phyloP scores from a whole-genome alignment of 345 rosid genomes.

The Populus deltoides region DNA sequence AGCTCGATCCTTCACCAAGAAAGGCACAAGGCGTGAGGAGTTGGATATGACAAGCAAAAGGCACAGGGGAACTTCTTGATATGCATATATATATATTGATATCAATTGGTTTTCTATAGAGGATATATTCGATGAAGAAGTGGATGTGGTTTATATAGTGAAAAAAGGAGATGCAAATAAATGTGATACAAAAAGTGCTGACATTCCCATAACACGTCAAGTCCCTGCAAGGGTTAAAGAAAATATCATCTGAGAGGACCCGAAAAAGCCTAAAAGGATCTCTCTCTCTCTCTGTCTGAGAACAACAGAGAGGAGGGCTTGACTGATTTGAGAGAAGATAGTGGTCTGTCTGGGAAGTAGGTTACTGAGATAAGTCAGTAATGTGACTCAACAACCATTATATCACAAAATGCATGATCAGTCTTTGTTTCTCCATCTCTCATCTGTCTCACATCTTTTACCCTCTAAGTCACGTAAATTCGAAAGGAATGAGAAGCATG shows the following conservation, averaged over 20 bases:
- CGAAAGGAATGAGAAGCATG: slow-evolving; percentile 26
- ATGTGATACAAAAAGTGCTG: slow-evolving; percentile 22
- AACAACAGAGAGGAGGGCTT: neutral
- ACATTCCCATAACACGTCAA: slow-evolving; percentile 34
- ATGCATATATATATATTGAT: neutral
- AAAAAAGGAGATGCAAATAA: slow-evolving; percentile 15
- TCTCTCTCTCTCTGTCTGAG: neutral
- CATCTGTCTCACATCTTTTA: slow-evolving; percentile 39
- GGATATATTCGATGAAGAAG: slow-evolving; percentile 12
- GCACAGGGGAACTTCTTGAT: neutral
- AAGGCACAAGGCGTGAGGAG: neutral
- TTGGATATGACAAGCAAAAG: neutral
- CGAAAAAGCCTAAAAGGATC: neutral
- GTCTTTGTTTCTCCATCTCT: neutral
- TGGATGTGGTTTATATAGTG: slow-evolving; percentile 14
- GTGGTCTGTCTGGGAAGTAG: slow-evolving; percentile 7
- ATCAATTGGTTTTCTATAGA: neutral
- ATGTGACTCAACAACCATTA: slow-evolving; percentile 21
- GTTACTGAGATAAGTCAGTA: slow-evolving; percentile 14
- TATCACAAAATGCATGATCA: neutral
- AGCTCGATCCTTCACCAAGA: neutral
- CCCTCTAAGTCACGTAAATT: slow-evolving; percentile 39
- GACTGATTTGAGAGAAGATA: slow-evolving; percentile 32
- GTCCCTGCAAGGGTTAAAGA: slow-evolving; percentile 20
- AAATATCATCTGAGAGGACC: slow-evolving; percentile 14